These are phyloP conservation scores for Sclerotinia trifoliorum DNA, from an alignment of 2,329 filamentous ascomycete genomes.

Conservation along the genomic window DNA sequence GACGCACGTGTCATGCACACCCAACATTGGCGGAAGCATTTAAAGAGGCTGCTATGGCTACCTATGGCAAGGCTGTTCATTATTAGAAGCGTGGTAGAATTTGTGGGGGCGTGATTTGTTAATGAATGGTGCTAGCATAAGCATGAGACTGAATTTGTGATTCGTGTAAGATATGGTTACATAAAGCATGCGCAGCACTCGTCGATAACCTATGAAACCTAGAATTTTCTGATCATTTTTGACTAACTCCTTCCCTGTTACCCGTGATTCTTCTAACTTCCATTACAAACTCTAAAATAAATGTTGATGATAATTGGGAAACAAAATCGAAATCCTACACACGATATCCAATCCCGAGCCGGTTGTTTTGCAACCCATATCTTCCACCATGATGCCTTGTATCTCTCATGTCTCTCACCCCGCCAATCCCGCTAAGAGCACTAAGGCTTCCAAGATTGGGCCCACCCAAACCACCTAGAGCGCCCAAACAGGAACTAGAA, in stretches of 20 bases:
- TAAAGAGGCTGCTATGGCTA: slow-evolving; percentile 99
- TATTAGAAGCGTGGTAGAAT: slow-evolving; percentile 57
- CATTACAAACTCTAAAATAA: not conserved
- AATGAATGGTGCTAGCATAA: slow-evolving; percentile 16
- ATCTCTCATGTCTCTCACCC: slow-evolving; percentile 15
- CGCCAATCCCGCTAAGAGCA: not conserved
- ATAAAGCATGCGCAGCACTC: slow-evolving; percentile 30
- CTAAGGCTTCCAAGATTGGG: not conserved
- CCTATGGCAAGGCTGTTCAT: slow-evolving; percentile 93
- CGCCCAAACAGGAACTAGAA: slow-evolving; percentile 10
- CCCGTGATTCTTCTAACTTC: not conserved
- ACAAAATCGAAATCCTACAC: not conserved
- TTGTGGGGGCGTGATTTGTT: slow-evolving; percentile 12
- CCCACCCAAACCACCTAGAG: not conserved
- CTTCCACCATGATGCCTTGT: slow-evolving; percentile 9
- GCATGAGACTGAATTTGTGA: slow-evolving; percentile 25
- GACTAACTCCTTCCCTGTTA: not conserved
- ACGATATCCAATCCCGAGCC: slow-evolving; percentile 2
- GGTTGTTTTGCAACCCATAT: slow-evolving; percentile 4
- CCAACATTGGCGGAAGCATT: slow-evolving; percentile 87
- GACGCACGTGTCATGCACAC: slow-evolving; percentile 93
- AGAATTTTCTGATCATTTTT: slow-evolving; percentile 5
- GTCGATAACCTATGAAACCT: slow-evolving; percentile 19
- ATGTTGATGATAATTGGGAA: not conserved
- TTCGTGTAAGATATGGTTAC: slow-evolving; percentile 38